Evolutionary conservation across 1,284 basidiomycete species (phyloP).

Genomic region (Cryptococcus wingfieldii): DNA sequence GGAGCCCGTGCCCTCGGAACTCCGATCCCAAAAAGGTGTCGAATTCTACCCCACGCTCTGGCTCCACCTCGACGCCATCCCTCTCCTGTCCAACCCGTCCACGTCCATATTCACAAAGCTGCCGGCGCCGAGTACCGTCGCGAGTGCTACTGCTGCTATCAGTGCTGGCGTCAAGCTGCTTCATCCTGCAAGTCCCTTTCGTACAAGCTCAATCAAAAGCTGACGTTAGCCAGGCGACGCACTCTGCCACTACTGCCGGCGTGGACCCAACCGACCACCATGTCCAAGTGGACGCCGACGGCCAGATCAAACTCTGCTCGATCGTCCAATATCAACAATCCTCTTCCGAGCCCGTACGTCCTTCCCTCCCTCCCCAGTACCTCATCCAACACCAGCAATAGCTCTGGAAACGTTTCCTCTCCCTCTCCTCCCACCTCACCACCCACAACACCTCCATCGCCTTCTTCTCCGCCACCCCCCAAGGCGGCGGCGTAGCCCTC

Average conservation of each 20-base stretch:
- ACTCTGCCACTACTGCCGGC: slow-evolving; percentile 34
- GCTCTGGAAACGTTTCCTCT: slow-evolving; percentile 53
- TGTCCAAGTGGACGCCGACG: slow-evolving; percentile 41
- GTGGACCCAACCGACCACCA: slow-evolving; percentile 26
- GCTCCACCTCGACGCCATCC: not conserved
- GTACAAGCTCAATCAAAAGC: not conserved
- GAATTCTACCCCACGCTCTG: slow-evolving; percentile 25
- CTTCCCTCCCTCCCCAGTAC: not conserved
- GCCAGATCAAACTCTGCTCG: slow-evolving; percentile 32
- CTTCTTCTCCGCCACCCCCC: slow-evolving; percentile 85
- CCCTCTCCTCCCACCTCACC: slow-evolving; percentile 72
- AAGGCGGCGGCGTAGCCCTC: slow-evolving; percentile 82
- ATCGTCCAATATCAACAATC: slow-evolving; percentile 38
- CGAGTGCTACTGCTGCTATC: slow-evolving; percentile 38
- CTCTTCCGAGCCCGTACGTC: slow-evolving; percentile 33
- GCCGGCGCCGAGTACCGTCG: slow-evolving; percentile 33
- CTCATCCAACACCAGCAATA: not conserved
- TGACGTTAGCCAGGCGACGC: slow-evolving; percentile 26
- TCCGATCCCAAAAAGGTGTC: slow-evolving; percentile 18
- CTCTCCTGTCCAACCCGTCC: slow-evolving; percentile 22
- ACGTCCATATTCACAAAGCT: slow-evolving; percentile 38
- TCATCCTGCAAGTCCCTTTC: slow-evolving; percentile 28
- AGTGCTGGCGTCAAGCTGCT: slow-evolving; percentile 34
- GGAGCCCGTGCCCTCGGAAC: slow-evolving; percentile 31
- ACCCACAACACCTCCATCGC: slow-evolving; percentile 77